These are phyloP conservation scores for Alternaria triticina DNA, from an alignment of 2,329 filamentous ascomycete genomes.

Conservation along the genomic window DNA sequence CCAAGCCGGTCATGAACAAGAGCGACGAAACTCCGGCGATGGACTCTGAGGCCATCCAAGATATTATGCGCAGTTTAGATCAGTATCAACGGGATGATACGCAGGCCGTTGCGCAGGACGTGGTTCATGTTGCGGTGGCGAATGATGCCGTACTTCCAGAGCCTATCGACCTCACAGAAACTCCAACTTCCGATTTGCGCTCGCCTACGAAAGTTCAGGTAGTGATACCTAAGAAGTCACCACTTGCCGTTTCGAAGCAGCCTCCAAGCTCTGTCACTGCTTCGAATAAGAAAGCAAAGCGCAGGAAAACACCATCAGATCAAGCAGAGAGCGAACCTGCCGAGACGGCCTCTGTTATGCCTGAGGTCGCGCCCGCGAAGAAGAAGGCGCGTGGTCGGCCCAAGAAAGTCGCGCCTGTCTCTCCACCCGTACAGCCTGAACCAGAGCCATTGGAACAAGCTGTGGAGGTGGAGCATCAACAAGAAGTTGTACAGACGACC, in stretches of 20 bases:
- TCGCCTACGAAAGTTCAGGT: conserved; percentile 30
- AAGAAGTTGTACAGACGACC: conserved; percentile 3
- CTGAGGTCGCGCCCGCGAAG: conserved; percentile 21
- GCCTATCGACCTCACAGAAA: neutral
- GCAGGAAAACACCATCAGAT: conserved; percentile 29
- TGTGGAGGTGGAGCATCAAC: neutral
- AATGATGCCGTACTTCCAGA: neutral
- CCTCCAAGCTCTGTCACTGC: neutral
- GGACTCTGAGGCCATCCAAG: conserved; percentile 5
- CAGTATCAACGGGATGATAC: conserved; percentile 6
- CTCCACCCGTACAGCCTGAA: neutral
- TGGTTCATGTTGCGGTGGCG: neutral
- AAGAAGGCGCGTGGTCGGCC: conserved; percentile 44
- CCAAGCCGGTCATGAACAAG: conserved; percentile 1
- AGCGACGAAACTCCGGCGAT: neutral
- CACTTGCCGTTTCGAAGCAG: conserved; percentile 4
- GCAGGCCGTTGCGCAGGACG: neutral
- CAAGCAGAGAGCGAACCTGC: conserved; percentile 11
- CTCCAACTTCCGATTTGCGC: neutral
- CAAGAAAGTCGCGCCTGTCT: conserved; percentile 25
- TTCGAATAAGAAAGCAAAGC: conserved; percentile 26
- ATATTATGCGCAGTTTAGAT: conserved; percentile 8
- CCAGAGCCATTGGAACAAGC: conserved; percentile 7
- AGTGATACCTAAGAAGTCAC: conserved; percentile 26
- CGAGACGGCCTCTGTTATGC: neutral